Base-by-base conservation (phyloP, 345 rosid species). In the Eutrema heterophyllum region DNA sequence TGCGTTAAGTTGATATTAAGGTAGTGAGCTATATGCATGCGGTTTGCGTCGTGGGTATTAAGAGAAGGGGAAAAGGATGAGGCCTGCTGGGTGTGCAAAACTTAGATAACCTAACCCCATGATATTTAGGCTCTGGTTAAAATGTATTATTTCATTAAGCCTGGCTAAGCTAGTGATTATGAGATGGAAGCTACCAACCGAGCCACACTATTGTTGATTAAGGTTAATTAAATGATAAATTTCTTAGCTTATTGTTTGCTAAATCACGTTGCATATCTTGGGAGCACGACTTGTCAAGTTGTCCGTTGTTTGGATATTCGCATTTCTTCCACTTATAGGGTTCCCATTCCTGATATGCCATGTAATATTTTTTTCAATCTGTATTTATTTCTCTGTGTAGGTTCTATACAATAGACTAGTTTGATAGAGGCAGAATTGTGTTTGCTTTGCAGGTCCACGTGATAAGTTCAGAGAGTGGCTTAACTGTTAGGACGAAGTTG, bases 401-500 rank as follows among this genome's bases (percentile, higher is more conserved):
- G 24, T 29, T 70, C 4, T 64, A 62, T 38, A 30, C 44, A 46
- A 6, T 33, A 15, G 13, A 54, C 67, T 70, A 70, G 71, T 70
- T 57, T 56, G 54, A 77, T 64, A 33, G 68, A 64, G 30, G 55
- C 26, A 64, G 24, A 62, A 29, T 59, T 78, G 27, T 71, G 49
- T 72, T 58, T 74, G 55, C 67, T 67, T 60, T 76, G 73, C 83
- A 95, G 99, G 92, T 92, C 67, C 86, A 86, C 78, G 38, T 95
- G 79, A 83, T 90, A 61, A 83, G 80, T 75, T 86, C 85, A 63
- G 93, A 83, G 63, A 84, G 83, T 71, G 96, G 90, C 75, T 80
- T 92, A 65, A 80, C 82, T 27, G 83, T 90, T 72, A 88, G 85
- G 81, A 85, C 88, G 78, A 92, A 95, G 92, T 83, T 95, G 79